A percentile compares a stretch with the other conserved stretches of the same genome.
Evolutionary conservation across 176 grass and related monocot species (phyloP).

Genomic region (Rhynchospora pubera): DNA sequence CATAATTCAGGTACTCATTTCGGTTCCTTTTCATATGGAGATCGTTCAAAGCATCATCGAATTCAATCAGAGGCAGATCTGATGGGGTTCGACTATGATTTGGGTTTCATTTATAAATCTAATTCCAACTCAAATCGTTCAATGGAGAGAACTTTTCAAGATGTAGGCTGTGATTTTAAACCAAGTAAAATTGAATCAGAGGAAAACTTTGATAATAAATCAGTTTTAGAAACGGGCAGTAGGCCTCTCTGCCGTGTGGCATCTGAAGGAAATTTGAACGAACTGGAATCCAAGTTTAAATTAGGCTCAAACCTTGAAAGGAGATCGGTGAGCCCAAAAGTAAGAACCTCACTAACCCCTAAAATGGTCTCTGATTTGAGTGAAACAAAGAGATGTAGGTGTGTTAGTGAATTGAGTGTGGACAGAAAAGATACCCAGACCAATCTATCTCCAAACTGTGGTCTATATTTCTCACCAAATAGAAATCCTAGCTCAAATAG

Average conservation of each 20-base stretch:
- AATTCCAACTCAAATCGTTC: not conserved
- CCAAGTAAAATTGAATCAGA: not conserved
- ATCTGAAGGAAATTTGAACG: slow-evolving; percentile 11
- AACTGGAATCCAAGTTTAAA: not conserved
- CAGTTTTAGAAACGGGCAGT: not conserved
- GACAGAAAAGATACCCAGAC: not conserved
- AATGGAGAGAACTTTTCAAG: not conserved
- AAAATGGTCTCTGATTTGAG: not conserved
- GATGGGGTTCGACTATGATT: not conserved
- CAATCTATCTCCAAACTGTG: not conserved
- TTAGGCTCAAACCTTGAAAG: not conserved
- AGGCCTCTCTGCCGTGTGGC: not conserved
- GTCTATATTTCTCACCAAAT: not conserved
- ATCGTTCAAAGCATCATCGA: not conserved
- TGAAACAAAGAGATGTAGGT: slow-evolving; percentile 1
- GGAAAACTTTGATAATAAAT: not conserved
- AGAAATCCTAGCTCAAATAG: not conserved
- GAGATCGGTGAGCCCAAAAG: slow-evolving; percentile 1
- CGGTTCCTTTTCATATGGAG: not conserved
- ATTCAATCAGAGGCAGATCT: not conserved
- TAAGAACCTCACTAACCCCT: not conserved
- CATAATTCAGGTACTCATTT: slow-evolving; percentile 9
- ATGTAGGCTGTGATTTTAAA: not conserved
- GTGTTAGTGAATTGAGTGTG: not conserved
- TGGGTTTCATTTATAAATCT: not conserved